Base-by-base conservation (phyloP, 1,139 yeast species). In the Blastobotrys illinoisensis region DNA sequence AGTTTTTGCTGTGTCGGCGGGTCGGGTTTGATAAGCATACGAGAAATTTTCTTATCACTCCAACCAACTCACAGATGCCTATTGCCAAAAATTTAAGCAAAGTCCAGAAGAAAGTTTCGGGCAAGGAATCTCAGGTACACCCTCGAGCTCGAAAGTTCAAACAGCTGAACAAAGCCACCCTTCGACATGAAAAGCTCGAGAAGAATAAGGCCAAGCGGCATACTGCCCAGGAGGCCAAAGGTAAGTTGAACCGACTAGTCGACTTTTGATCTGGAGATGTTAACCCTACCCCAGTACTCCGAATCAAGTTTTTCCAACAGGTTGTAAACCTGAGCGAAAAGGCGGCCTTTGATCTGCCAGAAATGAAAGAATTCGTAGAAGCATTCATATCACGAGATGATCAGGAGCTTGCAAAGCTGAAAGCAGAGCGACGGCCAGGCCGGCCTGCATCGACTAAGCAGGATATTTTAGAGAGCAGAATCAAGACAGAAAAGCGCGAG, bases 121-220 rank as follows among this genome's bases (percentile, higher is more conserved):
- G 84, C 18, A 71, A 74, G 11, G 73, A 73, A 54, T 67, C 68
- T 24, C 65, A 68, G 11, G 77, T 91, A 62, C 98, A 91, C 69
- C 90, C 95, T 45, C 86, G 85, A 66, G 96, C 97, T 6, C 79
- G 97, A 54, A 90, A 88, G 70, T 86, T 88, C 71, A 86, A 86
- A 69, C 90, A 87, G 69, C 74, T 91, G 55, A 85, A 85, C 58
- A 76, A 95, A 60, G 97, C 97, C n/a, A 82, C 95, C 1, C 73
- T 89, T 49, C 79, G 98, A 69, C 95, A 89, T 60, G 79, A 78
- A 50, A 88, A 86, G 68, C 74, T 91, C 52, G 79, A 78, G 48
- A 75, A 75, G 53, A 82, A 79, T 67, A 86, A 85, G 66, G 70
- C 84, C 53, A 81, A 81, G 61, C 83, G 85, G 61, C 79, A 80